Conservation (phyloP, 2,329 filamentous ascomycete genomes). For the Pseudogymnoascus sp. region DNA sequence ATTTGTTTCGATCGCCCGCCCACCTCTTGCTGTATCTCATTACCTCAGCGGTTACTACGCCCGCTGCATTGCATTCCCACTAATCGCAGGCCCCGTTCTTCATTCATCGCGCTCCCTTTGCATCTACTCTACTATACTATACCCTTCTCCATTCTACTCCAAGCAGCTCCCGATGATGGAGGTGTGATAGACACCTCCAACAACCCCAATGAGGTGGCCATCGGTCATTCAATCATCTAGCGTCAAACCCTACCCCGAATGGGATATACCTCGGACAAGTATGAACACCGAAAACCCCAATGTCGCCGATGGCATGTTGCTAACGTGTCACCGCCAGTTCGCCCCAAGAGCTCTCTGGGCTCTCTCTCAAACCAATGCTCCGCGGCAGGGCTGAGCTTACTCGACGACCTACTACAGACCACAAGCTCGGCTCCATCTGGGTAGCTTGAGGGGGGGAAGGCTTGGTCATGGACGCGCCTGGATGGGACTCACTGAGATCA, state of each 20-base stretch:
- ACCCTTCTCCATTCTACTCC: not conserved
- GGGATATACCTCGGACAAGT: constrained; percentile 7
- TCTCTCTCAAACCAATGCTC: constrained; percentile 1
- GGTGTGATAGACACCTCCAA: constrained; percentile 2
- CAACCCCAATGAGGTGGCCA: not conserved
- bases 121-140: not conserved
- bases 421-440: not conserved
- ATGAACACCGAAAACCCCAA: not conserved
- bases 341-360: not conserved
- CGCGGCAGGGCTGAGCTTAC: constrained; percentile 3
- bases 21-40: constrained; percentile 5
- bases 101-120: not conserved
- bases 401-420: constrained; percentile 4
- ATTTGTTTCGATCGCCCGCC: not conserved
- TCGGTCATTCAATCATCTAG: constrained; percentile 2
- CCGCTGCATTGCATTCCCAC: not conserved
- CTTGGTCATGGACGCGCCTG: constrained; percentile 2
- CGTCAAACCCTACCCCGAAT: not conserved
- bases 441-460: not conserved
- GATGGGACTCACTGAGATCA: constrained; percentile 7
- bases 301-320: constrained; percentile 2
- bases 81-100: not conserved
- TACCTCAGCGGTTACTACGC: not conserved
- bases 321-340: not conserved
- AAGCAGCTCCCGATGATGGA: constrained; percentile 2